phyloP scores from a whole-genome alignment of 768 basidiomycete genomes.

The Erythrobasidium yunnanense region DNA sequence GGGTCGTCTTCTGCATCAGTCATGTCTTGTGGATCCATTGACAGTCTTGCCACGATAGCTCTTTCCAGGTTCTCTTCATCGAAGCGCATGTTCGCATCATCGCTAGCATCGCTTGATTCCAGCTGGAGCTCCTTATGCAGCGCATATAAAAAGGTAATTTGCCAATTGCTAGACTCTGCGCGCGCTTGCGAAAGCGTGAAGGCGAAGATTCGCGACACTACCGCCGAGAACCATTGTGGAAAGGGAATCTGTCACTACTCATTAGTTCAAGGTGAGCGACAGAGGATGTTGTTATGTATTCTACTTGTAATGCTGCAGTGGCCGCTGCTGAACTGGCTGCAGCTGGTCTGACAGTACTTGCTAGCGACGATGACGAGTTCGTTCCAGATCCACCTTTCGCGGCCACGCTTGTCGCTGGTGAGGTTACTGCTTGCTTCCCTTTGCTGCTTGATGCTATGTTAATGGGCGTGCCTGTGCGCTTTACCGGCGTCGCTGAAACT shows the following conservation, averaged over 20 bases:
- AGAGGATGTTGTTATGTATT: slow-evolving; percentile 28
- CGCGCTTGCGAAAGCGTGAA: slow-evolving; percentile 50
- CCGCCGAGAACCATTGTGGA: slow-evolving; percentile 51
- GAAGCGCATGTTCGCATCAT: slow-evolving; percentile 7
- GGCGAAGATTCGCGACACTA: slow-evolving; percentile 62
- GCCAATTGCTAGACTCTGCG: slow-evolving; percentile 10
- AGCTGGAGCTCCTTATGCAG: slow-evolving; percentile 58
- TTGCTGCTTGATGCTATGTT: no score
- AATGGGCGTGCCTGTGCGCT: no score
- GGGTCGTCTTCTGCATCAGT: slow-evolving; percentile 48
- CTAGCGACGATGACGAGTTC: slow-evolving; percentile 16
- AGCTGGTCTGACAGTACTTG: slow-evolving; percentile 1
- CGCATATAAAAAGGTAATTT: slow-evolving; percentile 67
- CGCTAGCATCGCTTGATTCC: slow-evolving; percentile 42
- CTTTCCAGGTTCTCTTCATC: slow-evolving; percentile 35
- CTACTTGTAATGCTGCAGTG: background rate
- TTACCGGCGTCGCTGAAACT: background rate
- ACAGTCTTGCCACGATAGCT: slow-evolving; percentile 61
- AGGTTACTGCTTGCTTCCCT: no score
- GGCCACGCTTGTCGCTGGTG: background rate
- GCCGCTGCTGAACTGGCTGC: slow-evolving; percentile 12
- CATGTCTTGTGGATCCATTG: slow-evolving; percentile 62
- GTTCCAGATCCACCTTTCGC: slow-evolving; percentile 19
- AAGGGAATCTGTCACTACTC: slow-evolving; percentile 58
- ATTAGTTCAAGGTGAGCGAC: slow-evolving; percentile 33